Conservation (phyloP, 2,329 filamentous ascomycete genomes). For the Aureobasidium sp. region DNA sequence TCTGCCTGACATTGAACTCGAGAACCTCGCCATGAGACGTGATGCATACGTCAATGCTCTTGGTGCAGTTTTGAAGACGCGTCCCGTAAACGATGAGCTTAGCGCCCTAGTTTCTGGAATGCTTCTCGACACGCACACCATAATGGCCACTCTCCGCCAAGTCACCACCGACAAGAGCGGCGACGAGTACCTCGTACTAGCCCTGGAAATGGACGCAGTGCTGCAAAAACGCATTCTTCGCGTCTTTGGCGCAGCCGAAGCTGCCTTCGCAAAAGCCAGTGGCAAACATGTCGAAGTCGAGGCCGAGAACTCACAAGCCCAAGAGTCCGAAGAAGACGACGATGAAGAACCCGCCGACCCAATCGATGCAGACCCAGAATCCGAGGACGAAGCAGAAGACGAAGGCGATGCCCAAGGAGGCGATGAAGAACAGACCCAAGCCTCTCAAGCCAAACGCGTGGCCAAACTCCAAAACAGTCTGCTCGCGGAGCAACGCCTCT, state of each 20-base stretch:
- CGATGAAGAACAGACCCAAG: conserved; percentile 32
- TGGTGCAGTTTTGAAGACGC: conserved; percentile 40
- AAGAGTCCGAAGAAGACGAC: conserved; percentile 40
- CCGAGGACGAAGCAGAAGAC: conserved; percentile 38
- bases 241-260: conserved; percentile 71
- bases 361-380: conserved; percentile 52
- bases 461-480: conserved; percentile 51
- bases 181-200: conserved; percentile 51
- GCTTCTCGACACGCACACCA: conserved; percentile 72
- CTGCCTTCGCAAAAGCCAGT: conserved; percentile 62
- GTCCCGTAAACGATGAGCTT: conserved; percentile 54
- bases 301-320: conserved; percentile 21
- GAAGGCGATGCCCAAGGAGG: conserved; percentile 23
- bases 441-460: conserved; percentile 49
- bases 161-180: conserved; percentile 27
- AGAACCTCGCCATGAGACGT: conserved; percentile 44
- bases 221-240: conserved; percentile 60
- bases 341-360: conserved; percentile 66
- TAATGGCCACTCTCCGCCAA: conserved; percentile 60
- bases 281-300: conserved; percentile 34
- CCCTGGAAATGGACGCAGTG: conserved; percentile 59
- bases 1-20: conserved; percentile 50
- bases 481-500: conserved; percentile 75
- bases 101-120: conserved; percentile 67
- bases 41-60: conserved; percentile 45